Base-by-base conservation (phyloP, 2,329 filamentous ascomycete species). In the Fusarium chuoi region DNA sequence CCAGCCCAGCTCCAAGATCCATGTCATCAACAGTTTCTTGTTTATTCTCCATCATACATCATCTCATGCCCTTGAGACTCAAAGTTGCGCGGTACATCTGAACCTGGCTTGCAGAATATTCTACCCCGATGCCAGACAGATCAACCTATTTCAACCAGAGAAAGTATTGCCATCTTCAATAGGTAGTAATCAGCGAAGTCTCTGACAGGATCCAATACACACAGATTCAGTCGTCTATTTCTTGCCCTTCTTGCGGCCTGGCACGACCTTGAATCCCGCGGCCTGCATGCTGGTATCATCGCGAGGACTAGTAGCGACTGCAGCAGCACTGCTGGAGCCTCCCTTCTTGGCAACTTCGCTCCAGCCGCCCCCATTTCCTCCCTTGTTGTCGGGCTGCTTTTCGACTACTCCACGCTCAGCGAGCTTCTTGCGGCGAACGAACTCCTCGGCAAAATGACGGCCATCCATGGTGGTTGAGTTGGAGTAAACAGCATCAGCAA, bases 291-390 rank as follows among this genome's bases (percentile, higher is more conserved):
- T 78, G 76, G 83, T 78, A 82, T 80, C 81, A 81, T 76, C 84
- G 38, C 88, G 87, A 70, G 85, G 86, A 57, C 72, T 64, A n/a
- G 68, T 59, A 22, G 70, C 56, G 33, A 57, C n/a, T 8, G 56
- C 38, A 70, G 63, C 60, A 77, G 76, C 24, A 72, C 70, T 73
- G 55, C 81, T 81, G 63, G 85, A 84, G 62, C 85, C 84, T 55
- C 93, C 93, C 87, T 98, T 98, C 91, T 98, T 98, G 4, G 96
- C 96, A 59, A 99, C 96, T 84, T 98, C 96, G 77, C 89, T 98
- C 96, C 96, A 99, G 26, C 96, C 96, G 62, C 93, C 91, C 33
- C 87, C 85, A 33, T 83, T 73, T 82, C 85, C 70, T 77, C 82
- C 64, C 79, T 87, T 79, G 71, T 85, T 87, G 7, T 90, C 88